Percentiles rank a stretch among this genome's conserved stretches.
Evolutionary conservation across 2,329 filamentous ascomycete species (phyloP).

Genomic region (Claviceps africana): DNA sequence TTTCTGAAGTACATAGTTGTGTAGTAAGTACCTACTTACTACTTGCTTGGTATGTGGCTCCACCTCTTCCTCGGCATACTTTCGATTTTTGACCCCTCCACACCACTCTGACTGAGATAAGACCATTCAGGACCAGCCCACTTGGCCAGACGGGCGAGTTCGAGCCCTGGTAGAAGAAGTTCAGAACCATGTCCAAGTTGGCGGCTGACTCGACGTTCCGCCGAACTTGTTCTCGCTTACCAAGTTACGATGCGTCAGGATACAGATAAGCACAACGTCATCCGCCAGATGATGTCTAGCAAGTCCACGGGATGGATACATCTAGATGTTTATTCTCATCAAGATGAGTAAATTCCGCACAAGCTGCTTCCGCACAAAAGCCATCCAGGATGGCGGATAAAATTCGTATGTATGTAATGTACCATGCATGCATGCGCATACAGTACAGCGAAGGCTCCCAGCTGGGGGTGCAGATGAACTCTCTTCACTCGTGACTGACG

Average conservation of each 20-base stretch:
- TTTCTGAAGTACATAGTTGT: no score
- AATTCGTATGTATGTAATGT: no score
- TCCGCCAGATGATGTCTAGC: not conserved
- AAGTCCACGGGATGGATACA: not conserved
- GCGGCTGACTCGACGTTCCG: not conserved
- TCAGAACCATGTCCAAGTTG: not conserved
- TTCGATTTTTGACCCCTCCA: not conserved
- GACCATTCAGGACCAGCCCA: not conserved
- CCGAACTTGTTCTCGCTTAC: not conserved
- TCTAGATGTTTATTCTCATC: not conserved
- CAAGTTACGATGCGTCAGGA: not conserved
- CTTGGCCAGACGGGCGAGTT: not conserved
- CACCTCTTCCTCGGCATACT: constrained; percentile 3
- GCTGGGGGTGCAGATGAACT: not conserved
- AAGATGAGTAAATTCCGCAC: not conserved
- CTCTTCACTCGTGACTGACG: not conserved
- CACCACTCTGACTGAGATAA: not conserved
- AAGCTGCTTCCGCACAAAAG: not conserved
- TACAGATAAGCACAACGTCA: not conserved
- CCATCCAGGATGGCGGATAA: not conserved
- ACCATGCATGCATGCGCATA: not conserved
- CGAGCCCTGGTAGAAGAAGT: not conserved
- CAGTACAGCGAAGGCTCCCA: not conserved
- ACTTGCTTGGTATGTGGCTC: no score
- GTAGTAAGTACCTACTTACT: no score